phyloP scores from a whole-genome alignment of 495 filamentous ascomycete genomes.

The Aspergillus bertholletiae region DNA sequence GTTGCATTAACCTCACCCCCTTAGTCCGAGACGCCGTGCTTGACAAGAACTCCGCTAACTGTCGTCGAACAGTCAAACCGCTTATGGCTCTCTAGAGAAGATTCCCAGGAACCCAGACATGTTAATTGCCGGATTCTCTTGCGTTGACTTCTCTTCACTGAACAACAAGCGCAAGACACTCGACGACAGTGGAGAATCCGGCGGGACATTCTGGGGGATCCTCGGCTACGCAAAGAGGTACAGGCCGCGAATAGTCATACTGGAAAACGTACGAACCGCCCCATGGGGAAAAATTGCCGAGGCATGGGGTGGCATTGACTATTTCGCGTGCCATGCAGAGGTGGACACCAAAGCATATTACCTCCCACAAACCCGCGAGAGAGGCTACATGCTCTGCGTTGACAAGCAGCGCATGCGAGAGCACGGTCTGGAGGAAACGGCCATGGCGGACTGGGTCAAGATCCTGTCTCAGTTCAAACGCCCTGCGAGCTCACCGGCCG shows the following conservation, averaged over 20 bases:
- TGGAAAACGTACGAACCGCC: constrained; percentile 69
- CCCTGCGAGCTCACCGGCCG: constrained; percentile 59
- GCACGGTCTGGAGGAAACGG: constrained; percentile 8
- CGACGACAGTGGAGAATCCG: constrained; percentile 60
- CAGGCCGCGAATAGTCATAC: constrained; percentile 61
- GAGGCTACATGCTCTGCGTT: constrained; percentile 69
- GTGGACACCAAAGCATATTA: constrained; percentile 76
- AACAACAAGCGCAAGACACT: constrained; percentile 40
- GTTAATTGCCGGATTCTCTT: constrained; percentile 72
- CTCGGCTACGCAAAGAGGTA: constrained; percentile 51
- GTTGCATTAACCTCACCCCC: background rate
- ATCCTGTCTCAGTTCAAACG: constrained; percentile 47
- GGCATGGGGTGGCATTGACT: constrained; percentile 52
- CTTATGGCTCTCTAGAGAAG: constrained; percentile 56
- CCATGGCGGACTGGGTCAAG: constrained; percentile 28
- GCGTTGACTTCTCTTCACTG: constrained; percentile 63
- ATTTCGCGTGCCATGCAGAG: constrained; percentile 39
- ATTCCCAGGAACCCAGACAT: constrained; percentile 65
- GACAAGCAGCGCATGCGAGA: constrained; percentile 34
- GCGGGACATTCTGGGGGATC: constrained; percentile 64
- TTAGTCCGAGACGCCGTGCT: background rate
- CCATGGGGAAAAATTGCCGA: constrained; percentile 58
- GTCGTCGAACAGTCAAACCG: constrained; percentile 54
- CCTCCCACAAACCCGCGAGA: constrained; percentile 71
- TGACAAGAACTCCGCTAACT: constrained; percentile 11